These are phyloP conservation scores for Thecaphora frezii DNA, from an alignment of 1,284 basidiomycete species.

Conservation along the genomic window DNA sequence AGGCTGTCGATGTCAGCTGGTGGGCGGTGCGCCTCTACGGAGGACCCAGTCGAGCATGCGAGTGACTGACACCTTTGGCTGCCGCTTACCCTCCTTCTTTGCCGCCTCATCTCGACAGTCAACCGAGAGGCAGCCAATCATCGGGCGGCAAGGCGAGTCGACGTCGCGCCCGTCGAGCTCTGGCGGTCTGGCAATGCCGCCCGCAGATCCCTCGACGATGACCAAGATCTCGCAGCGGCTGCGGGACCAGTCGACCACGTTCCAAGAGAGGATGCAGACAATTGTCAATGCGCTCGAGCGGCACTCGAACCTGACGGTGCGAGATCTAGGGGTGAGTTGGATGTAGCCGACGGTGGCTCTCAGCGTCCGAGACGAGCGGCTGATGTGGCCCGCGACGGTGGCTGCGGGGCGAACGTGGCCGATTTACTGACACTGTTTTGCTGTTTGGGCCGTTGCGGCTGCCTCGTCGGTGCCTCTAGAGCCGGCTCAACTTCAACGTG, in stretches of 20 bases:
- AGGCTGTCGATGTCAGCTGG: conserved; percentile 13
- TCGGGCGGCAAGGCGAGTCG: not conserved
- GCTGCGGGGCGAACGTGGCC: no score
- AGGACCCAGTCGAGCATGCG: no score
- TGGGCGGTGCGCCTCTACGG: not conserved
- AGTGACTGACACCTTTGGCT: no score
- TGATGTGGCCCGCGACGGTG: no score
- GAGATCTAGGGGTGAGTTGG: conserved; percentile 33
- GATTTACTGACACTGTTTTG: not conserved
- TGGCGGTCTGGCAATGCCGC: conserved; percentile 13
- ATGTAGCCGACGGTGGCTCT: not conserved
- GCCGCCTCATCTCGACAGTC: no score
- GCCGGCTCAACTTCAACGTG: conserved; percentile 51
- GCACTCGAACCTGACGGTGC: conserved; percentile 53
- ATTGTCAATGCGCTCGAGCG: conserved; percentile 50
- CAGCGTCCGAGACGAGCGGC: no score
- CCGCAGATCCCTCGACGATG: conserved; percentile 22
- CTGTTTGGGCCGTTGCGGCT: not conserved
- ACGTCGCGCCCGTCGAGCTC: conserved; percentile 4
- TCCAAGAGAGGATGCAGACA: conserved; percentile 45
- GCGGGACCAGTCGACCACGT: conserved; percentile 23
- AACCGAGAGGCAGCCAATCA: not conserved
- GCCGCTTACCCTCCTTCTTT: no score
- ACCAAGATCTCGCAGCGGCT: conserved; percentile 27
- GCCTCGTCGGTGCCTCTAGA: no score